Conservation (phyloP, 2,329 filamentous ascomycete genomes). For the Curvularia eragrostidis region DNA sequence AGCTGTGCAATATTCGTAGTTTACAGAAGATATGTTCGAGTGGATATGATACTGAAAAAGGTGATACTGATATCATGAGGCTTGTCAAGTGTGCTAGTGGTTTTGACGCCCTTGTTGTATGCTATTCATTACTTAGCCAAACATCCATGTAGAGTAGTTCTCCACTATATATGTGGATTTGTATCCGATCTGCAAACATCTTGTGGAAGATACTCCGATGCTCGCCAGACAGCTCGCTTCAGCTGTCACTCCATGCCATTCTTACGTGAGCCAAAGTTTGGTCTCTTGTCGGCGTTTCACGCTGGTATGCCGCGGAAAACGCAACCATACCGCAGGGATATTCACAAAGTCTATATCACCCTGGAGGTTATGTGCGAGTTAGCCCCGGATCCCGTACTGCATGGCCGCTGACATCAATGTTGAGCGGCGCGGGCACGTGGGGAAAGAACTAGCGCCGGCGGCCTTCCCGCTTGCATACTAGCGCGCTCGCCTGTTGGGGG, state of each 20-base stretch:
- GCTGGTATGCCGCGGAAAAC: neutral
- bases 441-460: conserved; percentile 11
- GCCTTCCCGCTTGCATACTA: conserved; percentile 9
- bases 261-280: neutral
- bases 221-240: neutral
- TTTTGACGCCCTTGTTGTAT: neutral
- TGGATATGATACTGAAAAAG: no score
- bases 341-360: neutral
- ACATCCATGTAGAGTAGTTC: neutral
- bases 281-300: neutral
- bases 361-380: neutral
- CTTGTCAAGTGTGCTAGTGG: neutral
- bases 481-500: conserved; percentile 13
- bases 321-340: neutral
- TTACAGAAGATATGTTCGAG: no score
- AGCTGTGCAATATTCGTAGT: no score
- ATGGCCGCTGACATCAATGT: conserved; percentile 1
- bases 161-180: neutral
- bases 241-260: neutral
- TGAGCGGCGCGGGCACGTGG: neutral
- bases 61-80: neutral
- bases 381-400: neutral
- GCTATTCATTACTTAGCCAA: neutral
- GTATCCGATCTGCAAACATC: neutral
- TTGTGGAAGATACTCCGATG: neutral